These are phyloP conservation scores for Globisporangium mamillatum DNA, from an alignment of 352 stramenopile genomes.

Conservation along the genomic window DNA sequence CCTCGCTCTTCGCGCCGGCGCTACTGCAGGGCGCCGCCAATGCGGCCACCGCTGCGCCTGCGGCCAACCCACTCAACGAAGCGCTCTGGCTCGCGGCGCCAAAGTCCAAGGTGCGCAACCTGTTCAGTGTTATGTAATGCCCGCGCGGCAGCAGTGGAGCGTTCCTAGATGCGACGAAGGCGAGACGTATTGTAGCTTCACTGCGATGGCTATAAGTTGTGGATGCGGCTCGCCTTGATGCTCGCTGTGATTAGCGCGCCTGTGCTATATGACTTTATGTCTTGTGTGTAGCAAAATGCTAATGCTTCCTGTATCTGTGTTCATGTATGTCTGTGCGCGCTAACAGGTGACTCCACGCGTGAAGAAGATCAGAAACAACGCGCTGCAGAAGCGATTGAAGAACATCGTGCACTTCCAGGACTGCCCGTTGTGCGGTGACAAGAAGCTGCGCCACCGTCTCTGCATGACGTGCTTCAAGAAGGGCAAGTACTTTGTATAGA, in stretches of 20 bases:
- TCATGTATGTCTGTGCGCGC: neutral
- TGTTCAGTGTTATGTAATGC: neutral
- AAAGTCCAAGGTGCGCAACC: conserved; percentile 78
- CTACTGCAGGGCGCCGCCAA: conserved; percentile 33
- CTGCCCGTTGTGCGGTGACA: conserved; percentile 78
- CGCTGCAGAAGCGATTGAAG: conserved; percentile 83
- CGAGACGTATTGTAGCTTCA: neutral
- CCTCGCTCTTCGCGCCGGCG: conserved; percentile 30
- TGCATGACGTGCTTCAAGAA: conserved; percentile 93
- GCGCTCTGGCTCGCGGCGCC: conserved; percentile 79
- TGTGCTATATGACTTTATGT: neutral
- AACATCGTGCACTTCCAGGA: conserved; percentile 90
- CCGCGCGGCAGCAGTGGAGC: neutral
- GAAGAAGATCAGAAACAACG: conserved; percentile 89
- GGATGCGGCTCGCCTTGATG: neutral
- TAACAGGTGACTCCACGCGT: conserved; percentile 77
- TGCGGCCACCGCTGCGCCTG: conserved; percentile 23
- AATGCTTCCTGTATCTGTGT: neutral
- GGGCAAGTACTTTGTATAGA: conserved; percentile 88
- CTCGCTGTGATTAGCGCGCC: neutral
- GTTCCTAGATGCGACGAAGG: neutral
- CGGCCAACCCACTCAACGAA: conserved; percentile 60
- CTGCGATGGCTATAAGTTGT: no score
- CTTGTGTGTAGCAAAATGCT: neutral
- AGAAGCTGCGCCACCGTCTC: conserved; percentile 86